These are phyloP conservation scores for Tagetes erecta DNA, from an alignment of 129 eudicot species.

Conservation along the genomic window DNA sequence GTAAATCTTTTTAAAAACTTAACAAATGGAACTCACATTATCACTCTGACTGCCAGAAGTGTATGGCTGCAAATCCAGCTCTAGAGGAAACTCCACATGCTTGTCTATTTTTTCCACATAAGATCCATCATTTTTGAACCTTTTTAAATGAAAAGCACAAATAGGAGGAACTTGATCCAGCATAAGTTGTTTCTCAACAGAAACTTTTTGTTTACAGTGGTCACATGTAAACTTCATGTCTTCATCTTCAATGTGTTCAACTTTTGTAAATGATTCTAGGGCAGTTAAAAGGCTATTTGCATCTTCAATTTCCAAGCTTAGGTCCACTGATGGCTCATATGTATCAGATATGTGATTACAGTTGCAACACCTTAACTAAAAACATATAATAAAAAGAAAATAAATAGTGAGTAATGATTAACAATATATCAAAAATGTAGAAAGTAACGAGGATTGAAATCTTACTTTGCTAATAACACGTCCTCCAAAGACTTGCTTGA, in stretches of 20 bases:
- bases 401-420: background rate
- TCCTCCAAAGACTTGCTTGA: conserved; percentile 80
- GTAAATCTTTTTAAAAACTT: background rate
- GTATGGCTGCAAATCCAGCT: conserved; percentile 74
- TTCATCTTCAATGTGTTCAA: conserved; percentile 76
- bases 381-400: background rate
- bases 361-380: conserved; percentile 75
- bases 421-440: background rate
- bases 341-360: conserved; percentile 84
- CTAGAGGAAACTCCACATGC: conserved; percentile 63
- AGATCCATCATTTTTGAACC: conserved; percentile 80
- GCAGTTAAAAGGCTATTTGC: conserved; percentile 56
- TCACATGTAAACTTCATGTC: conserved; percentile 85
- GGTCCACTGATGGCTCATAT: conserved; percentile 74
- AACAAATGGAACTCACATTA: conserved; percentile 45
- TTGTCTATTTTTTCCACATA: conserved; percentile 82
- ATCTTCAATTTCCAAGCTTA: conserved; percentile 89
- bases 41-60: conserved; percentile 36
- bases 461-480: conserved; percentile 88
- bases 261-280: conserved; percentile 81
- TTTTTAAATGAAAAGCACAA: conserved; percentile 81
- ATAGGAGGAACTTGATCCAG: conserved; percentile 72
- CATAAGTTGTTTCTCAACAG: conserved; percentile 74
- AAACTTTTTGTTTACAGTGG: conserved; percentile 76
- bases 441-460: background rate